phyloP scores from a whole-genome alignment of 176 grass and related monocot genomes.

The Rhynchospora breviuscula region DNA sequence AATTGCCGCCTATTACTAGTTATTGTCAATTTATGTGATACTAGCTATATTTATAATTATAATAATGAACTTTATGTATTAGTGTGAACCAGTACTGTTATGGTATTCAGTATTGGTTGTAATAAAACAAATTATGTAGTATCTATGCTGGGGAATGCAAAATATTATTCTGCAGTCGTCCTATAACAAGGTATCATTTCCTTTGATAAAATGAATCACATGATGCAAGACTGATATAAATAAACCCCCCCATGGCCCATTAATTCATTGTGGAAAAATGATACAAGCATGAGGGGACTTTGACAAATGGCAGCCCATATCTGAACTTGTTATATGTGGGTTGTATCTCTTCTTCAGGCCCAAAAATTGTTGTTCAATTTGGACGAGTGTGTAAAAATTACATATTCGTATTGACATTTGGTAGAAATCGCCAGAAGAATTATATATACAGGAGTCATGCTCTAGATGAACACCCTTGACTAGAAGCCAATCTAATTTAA shows the following conservation, averaged over 20 bases:
- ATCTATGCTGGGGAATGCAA: not conserved
- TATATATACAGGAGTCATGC: not conserved
- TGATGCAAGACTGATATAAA: too few species aligned
- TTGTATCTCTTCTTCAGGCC: not conserved
- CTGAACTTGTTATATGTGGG: not conserved
- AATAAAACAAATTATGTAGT: not conserved
- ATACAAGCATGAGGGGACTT: not conserved
- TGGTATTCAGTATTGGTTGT: not conserved
- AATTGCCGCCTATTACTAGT: not conserved
- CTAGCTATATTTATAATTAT: not conserved
- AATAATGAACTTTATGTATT: conserved; percentile 1
- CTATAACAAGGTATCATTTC: not conserved
- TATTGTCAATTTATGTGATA: conserved; percentile 2
- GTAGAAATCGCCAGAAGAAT: not conserved
- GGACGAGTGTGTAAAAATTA: not conserved
- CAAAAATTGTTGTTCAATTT: not conserved
- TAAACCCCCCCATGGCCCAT: too few species aligned
- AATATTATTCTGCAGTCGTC: not conserved
- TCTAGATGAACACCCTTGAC: not conserved
- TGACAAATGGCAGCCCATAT: not conserved
- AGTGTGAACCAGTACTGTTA: not conserved
- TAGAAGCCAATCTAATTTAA: not conserved
- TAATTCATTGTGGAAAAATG: not conserved
- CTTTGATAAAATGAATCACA: too few species aligned
- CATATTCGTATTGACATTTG: not conserved